Conservation (phyloP, 1,284 basidiomycete genomes). For the Boletus sp. region DNA sequence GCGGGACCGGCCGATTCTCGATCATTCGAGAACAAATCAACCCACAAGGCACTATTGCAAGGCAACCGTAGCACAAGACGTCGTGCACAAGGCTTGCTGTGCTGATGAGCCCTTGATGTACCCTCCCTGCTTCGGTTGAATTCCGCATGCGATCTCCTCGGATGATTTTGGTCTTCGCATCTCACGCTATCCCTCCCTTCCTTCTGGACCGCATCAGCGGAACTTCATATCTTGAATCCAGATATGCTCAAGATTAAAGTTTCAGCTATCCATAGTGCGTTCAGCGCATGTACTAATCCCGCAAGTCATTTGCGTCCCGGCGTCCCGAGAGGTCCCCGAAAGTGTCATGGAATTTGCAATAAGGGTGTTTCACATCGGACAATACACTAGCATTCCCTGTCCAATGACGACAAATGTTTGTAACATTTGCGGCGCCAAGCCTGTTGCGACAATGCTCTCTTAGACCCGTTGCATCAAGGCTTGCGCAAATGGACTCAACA, state of each 20-base stretch:
- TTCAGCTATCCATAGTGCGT: slow-evolving; percentile 15
- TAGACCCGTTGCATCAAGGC: slow-evolving; percentile 10
- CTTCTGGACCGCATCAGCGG: neutral
- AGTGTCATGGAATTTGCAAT: neutral
- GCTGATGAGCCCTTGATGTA: slow-evolving; percentile 16
- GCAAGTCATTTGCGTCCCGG: slow-evolving; percentile 6
- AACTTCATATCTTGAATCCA: slow-evolving; percentile 18
- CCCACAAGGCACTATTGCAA: neutral
- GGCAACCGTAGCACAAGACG: slow-evolving; percentile 2
- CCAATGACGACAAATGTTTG: slow-evolving; percentile 4
- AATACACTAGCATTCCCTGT: neutral
- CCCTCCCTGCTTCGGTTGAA: neutral
- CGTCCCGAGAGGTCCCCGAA: slow-evolving; percentile 2
- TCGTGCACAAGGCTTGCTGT: slow-evolving; percentile 6
- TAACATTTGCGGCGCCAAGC: slow-evolving; percentile 11
- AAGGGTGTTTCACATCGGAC: neutral
- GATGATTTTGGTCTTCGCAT: slow-evolving; percentile 10
- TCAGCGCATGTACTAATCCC: slow-evolving; percentile 11
- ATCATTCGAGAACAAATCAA: slow-evolving; percentile 7
- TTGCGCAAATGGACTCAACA: neutral
- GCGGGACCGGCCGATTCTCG: slow-evolving; percentile 20
- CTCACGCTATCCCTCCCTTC: slow-evolving; percentile 4
- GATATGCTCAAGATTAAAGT: slow-evolving; percentile 26
- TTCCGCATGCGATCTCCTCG: slow-evolving; percentile 25
- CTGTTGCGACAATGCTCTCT: neutral